Percentiles rank a stretch among this genome's conserved stretches.
phyloP scores from a whole-genome alignment of 2,329 filamentous ascomycete species.

The Monilinia fructicola region DNA sequence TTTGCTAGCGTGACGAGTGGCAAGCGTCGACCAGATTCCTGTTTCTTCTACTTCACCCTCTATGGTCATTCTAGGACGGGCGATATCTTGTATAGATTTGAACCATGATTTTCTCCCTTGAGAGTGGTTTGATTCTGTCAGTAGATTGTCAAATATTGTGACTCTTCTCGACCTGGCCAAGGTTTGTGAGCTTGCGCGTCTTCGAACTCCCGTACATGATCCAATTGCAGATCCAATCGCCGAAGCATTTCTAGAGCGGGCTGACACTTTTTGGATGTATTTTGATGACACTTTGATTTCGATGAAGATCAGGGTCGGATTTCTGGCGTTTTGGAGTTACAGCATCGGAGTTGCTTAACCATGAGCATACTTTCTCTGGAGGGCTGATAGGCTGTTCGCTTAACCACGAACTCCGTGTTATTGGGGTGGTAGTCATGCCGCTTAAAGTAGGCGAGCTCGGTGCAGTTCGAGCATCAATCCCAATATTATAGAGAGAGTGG shows the following conservation, averaged over 20 bases:
- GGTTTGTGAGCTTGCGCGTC: conserved; percentile 25
- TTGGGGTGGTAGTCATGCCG: conserved; percentile 1
- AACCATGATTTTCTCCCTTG: conserved; percentile 13
- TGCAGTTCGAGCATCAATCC: conserved; percentile 29
- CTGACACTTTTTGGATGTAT: conserved; percentile 29
- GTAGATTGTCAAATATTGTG: conserved; percentile 21
- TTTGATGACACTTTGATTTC: conserved; percentile 26
- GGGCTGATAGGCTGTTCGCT: neutral
- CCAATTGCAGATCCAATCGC: conserved; percentile 32
- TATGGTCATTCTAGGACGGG: neutral
- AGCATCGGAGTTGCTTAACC: neutral
- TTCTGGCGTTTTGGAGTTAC: neutral
- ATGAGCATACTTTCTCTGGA: conserved; percentile 21
- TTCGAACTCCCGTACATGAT: conserved; percentile 25
- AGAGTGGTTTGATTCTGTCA: conserved; percentile 20
- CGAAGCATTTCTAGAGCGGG: conserved; percentile 25
- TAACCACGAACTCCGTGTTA: neutral
- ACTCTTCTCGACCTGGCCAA: conserved; percentile 29
- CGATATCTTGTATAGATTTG: conserved; percentile 4
- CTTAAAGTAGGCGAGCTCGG: conserved; percentile 6
- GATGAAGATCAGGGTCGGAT: conserved; percentile 5
- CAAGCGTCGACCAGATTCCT: conserved; percentile 1
- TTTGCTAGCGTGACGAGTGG: conserved; percentile 6
- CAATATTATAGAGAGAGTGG: conserved; percentile 31
- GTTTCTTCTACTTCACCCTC: neutral